These are phyloP conservation scores for Dactylellina leptospora DNA, from an alignment of 2,329 filamentous ascomycete genomes.

Conservation along the genomic window DNA sequence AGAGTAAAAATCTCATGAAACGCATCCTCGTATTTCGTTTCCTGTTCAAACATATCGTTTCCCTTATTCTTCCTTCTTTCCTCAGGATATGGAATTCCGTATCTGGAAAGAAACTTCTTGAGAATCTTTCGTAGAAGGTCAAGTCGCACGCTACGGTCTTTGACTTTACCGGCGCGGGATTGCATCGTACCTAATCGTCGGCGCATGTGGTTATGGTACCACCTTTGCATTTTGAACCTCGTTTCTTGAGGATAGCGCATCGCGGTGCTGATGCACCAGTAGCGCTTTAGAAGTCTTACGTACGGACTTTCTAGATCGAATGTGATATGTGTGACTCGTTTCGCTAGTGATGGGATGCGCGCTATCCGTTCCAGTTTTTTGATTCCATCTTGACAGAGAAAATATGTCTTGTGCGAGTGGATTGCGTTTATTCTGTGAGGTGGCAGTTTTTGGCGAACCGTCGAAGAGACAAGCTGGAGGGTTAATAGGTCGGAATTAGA, in stretches of 20 bases:
- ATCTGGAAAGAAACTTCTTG: conserved; percentile 7
- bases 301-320: conserved; percentile 47
- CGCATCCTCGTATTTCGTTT: conserved; percentile 42
- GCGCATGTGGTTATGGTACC: conserved; percentile 46
- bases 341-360: conserved; percentile 21
- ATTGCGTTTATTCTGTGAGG: conserved; percentile 13
- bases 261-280: conserved; percentile 45
- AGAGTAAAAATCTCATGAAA: conserved; percentile 47
- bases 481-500: conserved; percentile 27
- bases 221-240: conserved; percentile 27
- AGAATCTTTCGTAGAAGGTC: conserved; percentile 11
- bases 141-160: conserved; percentile 3
- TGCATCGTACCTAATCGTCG: background rate
- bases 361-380: conserved; percentile 36
- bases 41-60: too few species aligned
- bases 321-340: conserved; percentile 30
- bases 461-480: conserved; percentile 34
- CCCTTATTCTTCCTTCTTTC: too few species aligned
- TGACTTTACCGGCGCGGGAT: conserved; percentile 5
- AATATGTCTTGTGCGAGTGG: conserved; percentile 44
- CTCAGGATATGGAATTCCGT: too few species aligned
- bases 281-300: conserved; percentile 35
- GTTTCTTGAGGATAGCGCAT: conserved; percentile 46
- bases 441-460: conserved; percentile 21
- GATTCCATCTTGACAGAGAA: conserved; percentile 42